phyloP scores from a whole-genome alignment of 2,329 filamentous ascomycete genomes.

The Diaporthe sp. region DNA sequence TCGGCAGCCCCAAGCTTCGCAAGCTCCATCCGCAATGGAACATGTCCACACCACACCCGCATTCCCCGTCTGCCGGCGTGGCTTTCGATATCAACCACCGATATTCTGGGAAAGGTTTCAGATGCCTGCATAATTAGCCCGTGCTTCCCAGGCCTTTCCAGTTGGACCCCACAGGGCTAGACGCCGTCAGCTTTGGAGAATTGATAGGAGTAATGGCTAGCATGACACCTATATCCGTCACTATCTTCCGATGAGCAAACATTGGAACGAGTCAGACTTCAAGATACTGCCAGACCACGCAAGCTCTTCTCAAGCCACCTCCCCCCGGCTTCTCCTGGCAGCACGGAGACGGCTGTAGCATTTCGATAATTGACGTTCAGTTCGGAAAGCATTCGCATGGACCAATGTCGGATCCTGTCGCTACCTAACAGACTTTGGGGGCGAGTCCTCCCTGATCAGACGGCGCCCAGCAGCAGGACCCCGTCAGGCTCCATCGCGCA shows the following conservation, averaged over 20 bases:
- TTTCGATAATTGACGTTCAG: neutral
- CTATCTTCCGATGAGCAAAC: neutral
- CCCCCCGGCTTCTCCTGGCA: no score
- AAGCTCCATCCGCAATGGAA: slow-evolving; percentile 24
- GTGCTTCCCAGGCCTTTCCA: neutral
- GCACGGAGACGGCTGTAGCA: neutral
- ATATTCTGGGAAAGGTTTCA: neutral
- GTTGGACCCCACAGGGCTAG: neutral
- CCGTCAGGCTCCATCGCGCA: neutral
- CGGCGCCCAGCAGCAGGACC: neutral
- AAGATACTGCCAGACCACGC: neutral
- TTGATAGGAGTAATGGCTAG: neutral
- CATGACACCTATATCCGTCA: neutral
- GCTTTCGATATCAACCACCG: slow-evolving; percentile 1
- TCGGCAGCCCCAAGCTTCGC: neutral
- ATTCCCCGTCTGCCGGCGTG: slow-evolving; percentile 2
- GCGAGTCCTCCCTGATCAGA: neutral
- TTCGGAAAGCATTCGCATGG: neutral
- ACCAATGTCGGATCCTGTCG: neutral
- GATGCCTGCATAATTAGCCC: neutral
- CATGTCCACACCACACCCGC: slow-evolving; percentile 18
- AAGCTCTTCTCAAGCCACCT: neutral
- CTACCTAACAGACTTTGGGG: neutral
- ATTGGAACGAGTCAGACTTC: neutral
- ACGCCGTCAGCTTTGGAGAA: neutral